Evolutionary conservation across 805 yeast species (phyloP), one percentile per base, ranked within the genome.

Genomic region (Spathaspora boniae): DNA sequence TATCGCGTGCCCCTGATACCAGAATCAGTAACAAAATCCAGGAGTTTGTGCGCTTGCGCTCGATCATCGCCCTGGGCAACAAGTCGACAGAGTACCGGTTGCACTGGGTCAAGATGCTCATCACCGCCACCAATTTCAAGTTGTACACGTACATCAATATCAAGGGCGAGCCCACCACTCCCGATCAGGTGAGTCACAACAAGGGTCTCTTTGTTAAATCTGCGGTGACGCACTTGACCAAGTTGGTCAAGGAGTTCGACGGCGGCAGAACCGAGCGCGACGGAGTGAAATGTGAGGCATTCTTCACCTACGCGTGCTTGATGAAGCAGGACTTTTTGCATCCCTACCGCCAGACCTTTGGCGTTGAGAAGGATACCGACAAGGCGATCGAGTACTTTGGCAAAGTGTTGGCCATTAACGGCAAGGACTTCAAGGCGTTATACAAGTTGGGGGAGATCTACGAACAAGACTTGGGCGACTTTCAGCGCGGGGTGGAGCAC

Each of bases 51-150:
- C 48, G 43, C 20, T 53, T 68, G 36, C 54, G 73, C 25, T 34
- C 42, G 14, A 41, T 61, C 14, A 68, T 68, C 31, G 63, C 71
- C 1, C 46, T 64, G 2, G 72, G 73, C 9, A 65, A 65, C 40
- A 68, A 68, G 45, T 50, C 70, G 1, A 49, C 54, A 23, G 71
- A 65, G 40, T 67, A 52, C 45, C 46, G 73, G 23, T 51, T 67
- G 33, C 53, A 60, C 40, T 68, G 73, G 73, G 58, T 62, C 33
- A 62, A 64, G 39, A 63, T 60, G 68, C 52, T 68, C 44, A 55
- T 68, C 15, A 43, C 47, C 12, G 70, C 72, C 9, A 57, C 62
- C 20, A 65, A 65, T 42, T 58, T 48, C 45, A 54, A 58, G 44
- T 50, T 68, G 14, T 66, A 60, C 42, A 53, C 64, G n/a, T 65